Percentiles rank a stretch among this genome's conserved stretches.
Conservation (phyloP, 768 basidiomycete genomes). For the Leucosporidium yakuticum region DNA sequence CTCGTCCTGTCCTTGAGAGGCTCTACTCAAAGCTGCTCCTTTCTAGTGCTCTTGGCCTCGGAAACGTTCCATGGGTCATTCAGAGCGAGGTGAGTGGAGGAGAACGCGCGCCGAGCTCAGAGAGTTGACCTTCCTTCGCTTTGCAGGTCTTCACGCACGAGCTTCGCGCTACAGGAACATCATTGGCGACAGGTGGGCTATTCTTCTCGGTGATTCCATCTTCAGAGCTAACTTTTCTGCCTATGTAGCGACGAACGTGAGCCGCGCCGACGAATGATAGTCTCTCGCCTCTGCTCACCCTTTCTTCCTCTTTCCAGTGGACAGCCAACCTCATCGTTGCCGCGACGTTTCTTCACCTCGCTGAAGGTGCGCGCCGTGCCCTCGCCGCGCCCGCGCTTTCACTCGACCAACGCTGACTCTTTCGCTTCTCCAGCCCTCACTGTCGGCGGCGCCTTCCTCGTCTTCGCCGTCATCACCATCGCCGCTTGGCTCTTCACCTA, state of each 20-base stretch:
- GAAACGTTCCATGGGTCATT: conserved; percentile 34
- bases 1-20: too few species aligned
- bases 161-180: conserved; percentile 18
- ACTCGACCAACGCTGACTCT: not conserved
- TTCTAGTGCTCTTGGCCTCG: conserved; percentile 18
- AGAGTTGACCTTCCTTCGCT: not conserved
- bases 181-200: conserved; percentile 7
- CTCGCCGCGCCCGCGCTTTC: not conserved
- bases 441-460: conserved; percentile 21
- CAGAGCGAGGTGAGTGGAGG: conserved; percentile 22
- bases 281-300: too few species aligned
- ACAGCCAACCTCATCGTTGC: conserved; percentile 28
- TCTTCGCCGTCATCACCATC: conserved; percentile 13
- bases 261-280: too few species aligned
- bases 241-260: too few species aligned
- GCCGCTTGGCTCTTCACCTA: conserved; percentile 27
- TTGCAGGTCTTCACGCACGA: conserved; percentile 26
- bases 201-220: too few species aligned
- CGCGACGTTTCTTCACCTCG: conserved; percentile 24
- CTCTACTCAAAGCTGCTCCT: too few species aligned
- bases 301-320: conserved; percentile 14
- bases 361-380: conserved; percentile 4
- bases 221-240: too few species aligned
- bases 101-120: too few species aligned
- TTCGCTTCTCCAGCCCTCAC: conserved; percentile 9